These are phyloP conservation scores for Colletotrichum camelliae DNA, from an alignment of 2,329 filamentous ascomycete species.

Conservation along the genomic window DNA sequence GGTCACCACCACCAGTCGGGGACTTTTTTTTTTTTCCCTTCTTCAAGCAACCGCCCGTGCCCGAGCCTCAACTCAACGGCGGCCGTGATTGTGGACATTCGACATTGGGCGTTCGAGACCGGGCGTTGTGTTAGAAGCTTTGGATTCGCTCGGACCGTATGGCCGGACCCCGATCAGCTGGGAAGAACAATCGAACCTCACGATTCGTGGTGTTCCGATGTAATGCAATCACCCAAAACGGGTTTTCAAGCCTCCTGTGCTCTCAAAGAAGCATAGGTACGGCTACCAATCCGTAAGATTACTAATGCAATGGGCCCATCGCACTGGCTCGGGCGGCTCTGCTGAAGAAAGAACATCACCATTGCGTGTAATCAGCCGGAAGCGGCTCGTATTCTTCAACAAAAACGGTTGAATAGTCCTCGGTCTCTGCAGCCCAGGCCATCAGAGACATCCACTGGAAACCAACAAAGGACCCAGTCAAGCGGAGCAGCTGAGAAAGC, in stretches of 20 bases:
- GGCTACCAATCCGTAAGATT: neutral
- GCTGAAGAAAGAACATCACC: neutral
- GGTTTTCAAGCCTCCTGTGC: neutral
- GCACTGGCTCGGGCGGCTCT: neutral
- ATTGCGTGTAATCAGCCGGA: neutral
- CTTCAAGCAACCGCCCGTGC: neutral
- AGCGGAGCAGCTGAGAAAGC: neutral
- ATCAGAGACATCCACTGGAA: neutral
- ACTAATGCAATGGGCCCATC: neutral
- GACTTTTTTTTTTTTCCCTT: neutral
- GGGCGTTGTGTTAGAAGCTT: neutral
- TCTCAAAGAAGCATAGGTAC: neutral
- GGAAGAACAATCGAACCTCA: neutral
- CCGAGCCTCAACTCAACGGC: slow-evolving; percentile 6
- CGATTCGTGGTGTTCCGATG: neutral
- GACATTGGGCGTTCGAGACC: neutral
- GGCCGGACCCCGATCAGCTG: neutral
- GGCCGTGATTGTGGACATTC: neutral
- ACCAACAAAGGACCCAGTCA: neutral
- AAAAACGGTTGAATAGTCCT: neutral
- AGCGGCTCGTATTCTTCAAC: neutral
- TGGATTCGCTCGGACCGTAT: neutral
- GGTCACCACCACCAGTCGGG: neutral
- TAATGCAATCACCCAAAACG: neutral
- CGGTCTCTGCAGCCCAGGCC: neutral